Conservation (phyloP, 208 protist species). For the Trypanosoma avium region DNA sequence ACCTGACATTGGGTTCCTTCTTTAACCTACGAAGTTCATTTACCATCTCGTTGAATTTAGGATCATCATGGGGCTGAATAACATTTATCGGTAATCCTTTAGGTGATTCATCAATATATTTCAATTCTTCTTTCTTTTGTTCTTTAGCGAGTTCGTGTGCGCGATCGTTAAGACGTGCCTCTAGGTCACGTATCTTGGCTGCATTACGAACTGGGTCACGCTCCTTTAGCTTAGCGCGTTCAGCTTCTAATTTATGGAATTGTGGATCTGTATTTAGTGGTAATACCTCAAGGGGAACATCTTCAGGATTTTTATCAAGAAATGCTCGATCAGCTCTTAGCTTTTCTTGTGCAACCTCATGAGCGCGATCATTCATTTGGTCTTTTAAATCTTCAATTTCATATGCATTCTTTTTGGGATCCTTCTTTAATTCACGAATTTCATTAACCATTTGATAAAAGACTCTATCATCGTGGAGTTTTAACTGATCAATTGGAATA, state of each 20-base stretch:
- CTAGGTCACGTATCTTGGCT: constrained; percentile 58
- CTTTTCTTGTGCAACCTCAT: constrained; percentile 36
- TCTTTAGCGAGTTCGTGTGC: constrained; percentile 60
- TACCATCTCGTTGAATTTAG: constrained; percentile 44
- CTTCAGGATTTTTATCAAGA: constrained; percentile 46
- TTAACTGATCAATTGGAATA: constrained; percentile 49
- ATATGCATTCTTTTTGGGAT: constrained; percentile 39
- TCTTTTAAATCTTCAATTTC: constrained; percentile 38
- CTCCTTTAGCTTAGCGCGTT: constrained; percentile 68
- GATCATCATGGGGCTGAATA: constrained; percentile 57
- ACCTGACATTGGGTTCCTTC: constrained; percentile 35
- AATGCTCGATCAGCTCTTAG: constrained; percentile 51
- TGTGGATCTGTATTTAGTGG: constrained; percentile 56
- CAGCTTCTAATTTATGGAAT: constrained; percentile 68
- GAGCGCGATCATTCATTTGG: constrained; percentile 50
- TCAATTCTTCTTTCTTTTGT: constrained; percentile 69
- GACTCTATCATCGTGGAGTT: constrained; percentile 64
- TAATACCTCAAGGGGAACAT: constrained; percentile 54
- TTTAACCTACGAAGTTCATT: constrained; percentile 53
- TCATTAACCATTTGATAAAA: constrained; percentile 66
- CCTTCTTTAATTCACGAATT: constrained; percentile 70
- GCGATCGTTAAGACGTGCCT: constrained; percentile 65
- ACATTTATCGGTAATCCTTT: constrained; percentile 56
- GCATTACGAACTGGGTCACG: constrained; percentile 49
- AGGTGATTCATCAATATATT: constrained; percentile 51